phyloP scores from a whole-genome alignment of 1,139 yeast species.

The Protomyces pachydermus region DNA sequence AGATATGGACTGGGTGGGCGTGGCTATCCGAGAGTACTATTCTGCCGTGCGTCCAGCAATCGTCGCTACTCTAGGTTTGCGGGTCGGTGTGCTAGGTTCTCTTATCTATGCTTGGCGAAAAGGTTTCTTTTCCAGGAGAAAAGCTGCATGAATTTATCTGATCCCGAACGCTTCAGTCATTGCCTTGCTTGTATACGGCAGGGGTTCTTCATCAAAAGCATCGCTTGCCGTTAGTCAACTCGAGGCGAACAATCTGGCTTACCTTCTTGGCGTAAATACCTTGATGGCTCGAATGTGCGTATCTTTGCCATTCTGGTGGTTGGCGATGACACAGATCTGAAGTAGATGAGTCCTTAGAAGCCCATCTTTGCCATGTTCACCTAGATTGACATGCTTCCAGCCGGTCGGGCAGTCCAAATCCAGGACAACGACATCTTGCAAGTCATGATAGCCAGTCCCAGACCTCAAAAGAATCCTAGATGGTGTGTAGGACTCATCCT shows the following conservation, averaged over 20 bases:
- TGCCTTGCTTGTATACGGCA: background rate
- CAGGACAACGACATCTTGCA: conserved; percentile 65
- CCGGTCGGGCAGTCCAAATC: conserved; percentile 68
- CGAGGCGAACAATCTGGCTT: background rate
- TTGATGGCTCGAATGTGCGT: conserved; percentile 77
- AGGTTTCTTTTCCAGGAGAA: background rate
- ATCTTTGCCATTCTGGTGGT: conserved; percentile 95
- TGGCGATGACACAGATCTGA: conserved; percentile 64
- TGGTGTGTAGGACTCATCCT: conserved; percentile 94
- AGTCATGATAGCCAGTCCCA: conserved; percentile 82
- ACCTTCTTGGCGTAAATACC: conserved; percentile 46
- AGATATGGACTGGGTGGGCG: conserved; percentile 7
- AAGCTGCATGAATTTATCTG: background rate
- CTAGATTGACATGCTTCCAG: conserved; percentile 63
- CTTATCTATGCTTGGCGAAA: background rate
- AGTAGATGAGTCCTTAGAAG: conserved; percentile 48
- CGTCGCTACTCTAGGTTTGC: background rate
- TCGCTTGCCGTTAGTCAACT: background rate
- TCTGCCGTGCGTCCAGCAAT: conserved; percentile 2
- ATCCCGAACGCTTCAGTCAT: background rate
- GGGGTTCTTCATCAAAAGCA: background rate
- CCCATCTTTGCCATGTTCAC: conserved; percentile 34
- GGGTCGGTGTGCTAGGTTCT: background rate
- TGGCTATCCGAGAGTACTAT: conserved; percentile 2
- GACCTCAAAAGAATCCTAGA: conserved; percentile 63